Evolutionary conservation across 2,329 filamentous ascomycete species (phyloP).

Genomic region (Albophoma yamanashiensis): DNA sequence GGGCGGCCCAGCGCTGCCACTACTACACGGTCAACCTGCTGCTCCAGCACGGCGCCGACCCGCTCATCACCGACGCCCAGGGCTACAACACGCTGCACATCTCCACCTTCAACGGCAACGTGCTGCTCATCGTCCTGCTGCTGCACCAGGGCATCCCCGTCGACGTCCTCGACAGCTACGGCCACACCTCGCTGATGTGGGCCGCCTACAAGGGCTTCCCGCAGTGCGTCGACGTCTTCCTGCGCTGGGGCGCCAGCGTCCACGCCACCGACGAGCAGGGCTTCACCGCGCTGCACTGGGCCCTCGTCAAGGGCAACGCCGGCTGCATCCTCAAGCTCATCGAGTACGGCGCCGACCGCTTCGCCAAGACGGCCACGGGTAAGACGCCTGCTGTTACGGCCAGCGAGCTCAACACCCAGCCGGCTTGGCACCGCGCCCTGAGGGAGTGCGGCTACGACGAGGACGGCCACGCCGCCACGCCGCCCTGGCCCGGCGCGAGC

Average conservation of each 20-base stretch:
- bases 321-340: constrained; percentile 87
- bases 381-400: constrained; percentile 85
- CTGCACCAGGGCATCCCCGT: constrained; percentile 94
- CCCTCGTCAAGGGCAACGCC: constrained; percentile 82
- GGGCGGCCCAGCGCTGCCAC: constrained; percentile 93
- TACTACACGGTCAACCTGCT: constrained; percentile 94
- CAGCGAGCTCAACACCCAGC: constrained; percentile 76
- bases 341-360: constrained; percentile 91
- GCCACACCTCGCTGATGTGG: constrained; percentile 97
- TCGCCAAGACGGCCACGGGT: constrained; percentile 77
- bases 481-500: constrained; percentile 62
- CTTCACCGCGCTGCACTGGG: constrained; percentile 94
- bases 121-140: constrained; percentile 77
- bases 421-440: constrained; percentile 74
- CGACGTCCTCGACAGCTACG: constrained; percentile 78
- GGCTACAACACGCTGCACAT: constrained; percentile 98
- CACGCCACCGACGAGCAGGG: constrained; percentile 85
- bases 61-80: constrained; percentile 83
- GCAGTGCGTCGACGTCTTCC: constrained; percentile 79
- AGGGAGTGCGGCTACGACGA: constrained; percentile 75
- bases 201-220: constrained; percentile 96
- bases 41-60: constrained; percentile 84
- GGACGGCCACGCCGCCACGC: constrained; percentile 59
- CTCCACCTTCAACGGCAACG: constrained; percentile 93
- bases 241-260: constrained; percentile 92